These are phyloP conservation scores for Cinnamomum chago DNA, from an alignment of 164 flowering plant genomes.

Conservation along the genomic window DNA sequence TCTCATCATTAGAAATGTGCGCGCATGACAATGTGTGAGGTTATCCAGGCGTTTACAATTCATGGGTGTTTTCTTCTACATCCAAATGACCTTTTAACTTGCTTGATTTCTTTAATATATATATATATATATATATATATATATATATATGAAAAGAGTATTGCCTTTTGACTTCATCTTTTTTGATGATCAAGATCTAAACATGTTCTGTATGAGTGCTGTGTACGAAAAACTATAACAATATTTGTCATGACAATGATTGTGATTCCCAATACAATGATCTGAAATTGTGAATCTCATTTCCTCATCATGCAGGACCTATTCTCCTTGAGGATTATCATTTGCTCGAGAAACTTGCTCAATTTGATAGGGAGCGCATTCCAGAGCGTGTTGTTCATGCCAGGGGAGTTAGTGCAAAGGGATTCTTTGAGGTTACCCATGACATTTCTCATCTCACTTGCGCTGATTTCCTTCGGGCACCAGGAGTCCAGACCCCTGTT, in stretches of 20 bases:
- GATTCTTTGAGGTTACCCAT: conserved; percentile 97
- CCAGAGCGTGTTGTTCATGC: conserved; percentile 99
- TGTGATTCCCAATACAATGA: background rate
- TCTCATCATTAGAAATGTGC: too few species aligned
- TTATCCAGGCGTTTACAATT: too few species aligned
- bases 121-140: background rate
- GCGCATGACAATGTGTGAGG: too few species aligned
- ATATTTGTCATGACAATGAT: background rate
- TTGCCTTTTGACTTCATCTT: background rate
- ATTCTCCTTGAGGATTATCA: conserved; percentile 99
- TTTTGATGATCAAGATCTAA: background rate
- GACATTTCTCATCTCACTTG: conserved; percentile 83
- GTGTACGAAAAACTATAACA: background rate
- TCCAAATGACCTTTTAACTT: too few species aligned
- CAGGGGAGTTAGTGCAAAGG: conserved; percentile 99
- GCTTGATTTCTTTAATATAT: background rate
- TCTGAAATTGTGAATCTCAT: background rate
- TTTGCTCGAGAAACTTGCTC: conserved; percentile 88
- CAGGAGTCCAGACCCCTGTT: conserved; percentile 95
- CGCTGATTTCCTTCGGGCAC: conserved; percentile 95
- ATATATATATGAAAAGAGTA: background rate
- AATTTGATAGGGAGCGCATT: conserved; percentile 84
- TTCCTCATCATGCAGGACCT: conserved; percentile 53
- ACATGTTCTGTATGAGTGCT: background rate
- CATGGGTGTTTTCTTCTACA: too few species aligned